Conservation (phyloP, 495 filamentous ascomycete genomes). For the Bombardia bombarda region DNA sequence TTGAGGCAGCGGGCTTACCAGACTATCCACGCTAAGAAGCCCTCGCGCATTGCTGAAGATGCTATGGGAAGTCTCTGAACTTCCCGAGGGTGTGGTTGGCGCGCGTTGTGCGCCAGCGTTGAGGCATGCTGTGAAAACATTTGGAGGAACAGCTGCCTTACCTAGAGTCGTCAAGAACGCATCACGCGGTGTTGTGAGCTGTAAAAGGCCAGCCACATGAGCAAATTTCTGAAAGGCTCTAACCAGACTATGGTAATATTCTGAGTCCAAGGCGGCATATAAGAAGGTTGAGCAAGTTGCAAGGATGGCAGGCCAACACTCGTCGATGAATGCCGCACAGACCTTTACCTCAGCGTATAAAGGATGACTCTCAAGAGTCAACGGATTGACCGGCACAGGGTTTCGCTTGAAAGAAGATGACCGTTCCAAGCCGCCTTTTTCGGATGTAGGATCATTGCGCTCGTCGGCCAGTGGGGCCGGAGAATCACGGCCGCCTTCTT, state of each 20-base stretch:
- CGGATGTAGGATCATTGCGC: slow-evolving; percentile 15
- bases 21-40: slow-evolving; percentile 55
- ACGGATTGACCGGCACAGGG: slow-evolving; percentile 71
- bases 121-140: slow-evolving; percentile 57
- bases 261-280: slow-evolving; percentile 84
- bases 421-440: slow-evolving; percentile 35
- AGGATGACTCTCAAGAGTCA: slow-evolving; percentile 62
- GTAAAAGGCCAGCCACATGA: slow-evolving; percentile 84
- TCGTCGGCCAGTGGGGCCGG: slow-evolving; percentile 31
- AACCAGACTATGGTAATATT: slow-evolving; percentile 89
- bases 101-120: slow-evolving; percentile 31
- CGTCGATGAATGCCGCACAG: slow-evolving; percentile 73
- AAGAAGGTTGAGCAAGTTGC: slow-evolving; percentile 92
- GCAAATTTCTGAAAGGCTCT: slow-evolving; percentile 91
- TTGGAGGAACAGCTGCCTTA: slow-evolving; percentile 82
- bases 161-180: slow-evolving; percentile 90
- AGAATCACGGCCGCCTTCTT: slow-evolving; percentile 36
- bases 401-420: slow-evolving; percentile 46
- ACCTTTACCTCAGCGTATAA: slow-evolving; percentile 61
- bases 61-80: slow-evolving; percentile 39
- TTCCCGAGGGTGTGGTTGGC: slow-evolving; percentile 30
- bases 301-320: slow-evolving; percentile 92
- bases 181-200: slow-evolving; percentile 78
- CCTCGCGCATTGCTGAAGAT: slow-evolving; percentile 57
- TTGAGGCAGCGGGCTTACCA: slow-evolving; percentile 42